Base-by-base conservation (phyloP, 257 asterid species). In the Jacaranda copaia region DNA sequence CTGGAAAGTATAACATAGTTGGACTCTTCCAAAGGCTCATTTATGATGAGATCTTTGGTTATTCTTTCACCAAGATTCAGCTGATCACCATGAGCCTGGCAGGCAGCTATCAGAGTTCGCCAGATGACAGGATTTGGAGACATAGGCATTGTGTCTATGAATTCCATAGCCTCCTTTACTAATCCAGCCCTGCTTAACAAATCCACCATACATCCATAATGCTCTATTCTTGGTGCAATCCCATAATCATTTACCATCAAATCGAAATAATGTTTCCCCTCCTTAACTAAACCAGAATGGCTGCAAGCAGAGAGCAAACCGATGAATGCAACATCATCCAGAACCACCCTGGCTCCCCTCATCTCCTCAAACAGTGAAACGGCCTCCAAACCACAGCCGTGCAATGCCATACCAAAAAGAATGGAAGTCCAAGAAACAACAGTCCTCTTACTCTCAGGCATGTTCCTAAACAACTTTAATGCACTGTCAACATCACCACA, bases 201-300 rank as follows among this genome's bases (percentile, higher is more conserved):
- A 86, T 93, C 96, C 77, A 91, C 95, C 92, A 93, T 86, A 68
- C 98, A 93, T 25, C 97, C 98, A 18, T 91, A 93, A 72, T 93
- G 98, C 88, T 89, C 96, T 6, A 93, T 88, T 80, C 88, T 86
- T 7, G 97, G 92, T 16, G 59, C 70, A 72, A 93, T 86, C 13
- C 84, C 82, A 55, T 80, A 87, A 68, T 87, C 92, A 18, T 82
- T 86, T 66, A 83, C 66, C 96, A 93, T 93, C 0, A 77, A 78
- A 64, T 82, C 63, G 55, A 91, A 93, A 75, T 89, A 88, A 4
- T 1, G 55, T 75, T 75, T 86, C 18, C 98, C 95, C 76, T 90
- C 81, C 63, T 86, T 82, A 4, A 89, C 92, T 69, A 93, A 80
- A 36, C 95, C 93, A 1, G 96, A 89, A 74, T 91, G 98, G 84